Evolutionary conservation across 345 rosid genomes (phyloP).

Genomic region (Passiflora organensis): DNA sequence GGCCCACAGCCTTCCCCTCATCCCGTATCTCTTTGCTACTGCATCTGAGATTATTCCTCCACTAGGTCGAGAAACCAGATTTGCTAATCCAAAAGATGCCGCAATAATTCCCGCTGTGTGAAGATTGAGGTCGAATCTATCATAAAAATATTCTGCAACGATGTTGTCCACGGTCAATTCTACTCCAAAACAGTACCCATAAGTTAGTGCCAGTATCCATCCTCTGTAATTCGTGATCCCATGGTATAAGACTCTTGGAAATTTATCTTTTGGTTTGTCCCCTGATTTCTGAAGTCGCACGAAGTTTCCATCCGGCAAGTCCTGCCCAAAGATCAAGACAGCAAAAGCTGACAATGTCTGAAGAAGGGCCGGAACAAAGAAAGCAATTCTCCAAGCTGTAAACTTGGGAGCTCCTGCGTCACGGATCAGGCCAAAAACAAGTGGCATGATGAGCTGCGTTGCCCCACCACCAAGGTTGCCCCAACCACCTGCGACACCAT

Average conservation of each 20-base stretch:
- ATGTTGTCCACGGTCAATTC: conserved; percentile 82
- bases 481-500: conserved; percentile 82
- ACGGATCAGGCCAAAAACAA: conserved; percentile 46
- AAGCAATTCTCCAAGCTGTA: conserved; percentile 86
- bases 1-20: conserved; percentile 87
- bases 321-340: conserved; percentile 64
- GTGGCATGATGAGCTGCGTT: conserved; percentile 88
- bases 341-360: conserved; percentile 69
- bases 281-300: conserved; percentile 54
- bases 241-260: conserved; percentile 38
- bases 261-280: conserved; percentile 53
- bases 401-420: conserved; percentile 56
- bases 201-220: conserved; percentile 73
- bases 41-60: conserved; percentile 69
- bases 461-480: conserved; percentile 92
- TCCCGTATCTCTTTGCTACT: conserved; percentile 60
- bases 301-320: conserved; percentile 76
- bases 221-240: conserved; percentile 70
- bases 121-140: conserved; percentile 64
- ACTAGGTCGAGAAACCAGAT: conserved; percentile 60
- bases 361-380: conserved; percentile 72
- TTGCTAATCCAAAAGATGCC: conserved; percentile 75
- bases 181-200: conserved; percentile 87
- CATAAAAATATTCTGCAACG: conserved; percentile 80
- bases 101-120: conserved; percentile 84